Evolutionary conservation across 1,284 basidiomycete genomes (phyloP).

Genomic region (Agaricales sp.): DNA sequence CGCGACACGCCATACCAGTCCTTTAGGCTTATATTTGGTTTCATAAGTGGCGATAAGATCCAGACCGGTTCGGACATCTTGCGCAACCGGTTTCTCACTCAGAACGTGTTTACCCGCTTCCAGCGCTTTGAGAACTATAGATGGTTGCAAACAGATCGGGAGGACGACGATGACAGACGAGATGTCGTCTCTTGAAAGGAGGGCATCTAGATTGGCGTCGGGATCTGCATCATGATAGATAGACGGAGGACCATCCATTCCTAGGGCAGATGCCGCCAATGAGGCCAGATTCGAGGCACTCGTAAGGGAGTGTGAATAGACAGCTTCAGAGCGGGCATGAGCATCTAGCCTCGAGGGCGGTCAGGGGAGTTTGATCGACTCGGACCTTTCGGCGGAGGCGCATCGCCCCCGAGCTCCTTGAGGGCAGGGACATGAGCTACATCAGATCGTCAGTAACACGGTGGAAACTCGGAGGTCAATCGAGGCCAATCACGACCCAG

Average conservation of each 20-base stretch:
- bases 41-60: conserved; percentile 62
- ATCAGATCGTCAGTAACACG: conserved; percentile 11
- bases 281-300: conserved; percentile 44
- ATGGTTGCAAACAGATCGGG: conserved; percentile 69
- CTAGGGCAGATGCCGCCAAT: conserved; percentile 30
- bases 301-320: conserved; percentile 71
- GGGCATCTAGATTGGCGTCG: conserved; percentile 42
- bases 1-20: conserved; percentile 76
- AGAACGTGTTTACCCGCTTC: conserved; percentile 78
- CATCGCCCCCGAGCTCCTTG: conserved; percentile 31
- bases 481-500: background rate
- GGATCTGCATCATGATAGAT: conserved; percentile 47
- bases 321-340: conserved; percentile 28
- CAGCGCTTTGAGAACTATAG: conserved; percentile 49
- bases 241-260: conserved; percentile 28
- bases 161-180: conserved; percentile 65
- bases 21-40: conserved; percentile 51
- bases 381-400: conserved; percentile 27
- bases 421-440: conserved; percentile 70
- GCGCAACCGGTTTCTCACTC: conserved; percentile 75
- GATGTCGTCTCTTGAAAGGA: conserved; percentile 61
- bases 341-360: background rate
- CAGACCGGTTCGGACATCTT: conserved; percentile 50
- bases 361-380: background rate
- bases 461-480: conserved; percentile 28